Conservation (phyloP, 1,139 yeast species). For the Maudiozyma humilis region DNA sequence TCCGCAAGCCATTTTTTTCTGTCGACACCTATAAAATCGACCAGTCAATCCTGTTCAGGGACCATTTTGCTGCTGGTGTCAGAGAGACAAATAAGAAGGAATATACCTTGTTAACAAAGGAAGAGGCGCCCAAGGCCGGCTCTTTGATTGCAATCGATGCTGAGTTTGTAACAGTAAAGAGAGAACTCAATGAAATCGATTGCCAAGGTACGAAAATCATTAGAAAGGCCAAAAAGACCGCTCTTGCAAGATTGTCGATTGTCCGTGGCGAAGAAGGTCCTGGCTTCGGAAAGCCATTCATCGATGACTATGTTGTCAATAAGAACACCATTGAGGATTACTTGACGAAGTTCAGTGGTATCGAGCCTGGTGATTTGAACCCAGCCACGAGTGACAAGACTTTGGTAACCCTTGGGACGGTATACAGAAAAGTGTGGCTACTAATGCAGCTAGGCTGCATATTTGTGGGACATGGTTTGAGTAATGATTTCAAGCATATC, state of each 20-base stretch:
- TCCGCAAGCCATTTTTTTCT: conserved; percentile 33
- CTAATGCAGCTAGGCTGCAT: conserved; percentile 80
- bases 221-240: conserved; percentile 64
- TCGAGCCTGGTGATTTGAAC: conserved; percentile 84
- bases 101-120: conserved; percentile 53
- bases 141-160: conserved; percentile 90
- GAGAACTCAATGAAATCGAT: conserved; percentile 72
- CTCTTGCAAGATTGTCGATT: conserved; percentile 85
- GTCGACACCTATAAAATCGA: conserved; percentile 40
- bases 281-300: conserved; percentile 66
- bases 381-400: conserved; percentile 57
- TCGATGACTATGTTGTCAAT: conserved; percentile 86
- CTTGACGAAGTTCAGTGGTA: conserved; percentile 85
- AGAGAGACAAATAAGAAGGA: conserved; percentile 53
- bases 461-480: conserved; percentile 91
- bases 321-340: conserved; percentile 70
- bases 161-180: conserved; percentile 78
- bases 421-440: conserved; percentile 84
- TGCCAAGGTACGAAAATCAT: conserved; percentile 61
- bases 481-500: conserved; percentile 86
- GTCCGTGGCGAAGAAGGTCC: conserved; percentile 66
- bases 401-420: conserved; percentile 72
- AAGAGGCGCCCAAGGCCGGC: conserved; percentile 69
- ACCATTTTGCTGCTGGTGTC: conserved; percentile 66
- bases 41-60: conserved; percentile 60